A percentile compares a stretch with the other conserved stretches of the same genome.
These are phyloP conservation scores for Farysia itapuensis DNA, from an alignment of 1,284 basidiomycete genomes.

Conservation along the genomic window DNA sequence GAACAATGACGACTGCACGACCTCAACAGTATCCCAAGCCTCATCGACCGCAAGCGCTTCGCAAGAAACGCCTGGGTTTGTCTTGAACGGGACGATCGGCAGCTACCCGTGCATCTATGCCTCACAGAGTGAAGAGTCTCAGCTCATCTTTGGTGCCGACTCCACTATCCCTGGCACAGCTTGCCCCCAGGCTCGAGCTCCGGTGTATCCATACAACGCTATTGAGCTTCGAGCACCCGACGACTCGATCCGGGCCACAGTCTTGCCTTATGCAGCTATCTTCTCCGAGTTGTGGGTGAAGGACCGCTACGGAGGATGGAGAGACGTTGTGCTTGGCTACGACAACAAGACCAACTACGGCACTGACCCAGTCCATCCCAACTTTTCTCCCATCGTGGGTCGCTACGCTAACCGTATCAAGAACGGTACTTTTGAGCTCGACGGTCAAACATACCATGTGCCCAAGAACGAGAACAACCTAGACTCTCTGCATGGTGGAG, in stretches of 20 bases:
- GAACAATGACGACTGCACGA: conserved; percentile 2
- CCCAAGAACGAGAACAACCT: conserved; percentile 39
- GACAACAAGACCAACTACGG: conserved; percentile 57
- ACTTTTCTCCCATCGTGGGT: conserved; percentile 52
- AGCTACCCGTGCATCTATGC: conserved; percentile 29
- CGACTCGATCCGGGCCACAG: conserved; percentile 45
- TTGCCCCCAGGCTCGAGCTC: conserved; percentile 24
- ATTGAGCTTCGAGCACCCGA: conserved; percentile 46
- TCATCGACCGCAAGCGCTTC: conserved; percentile 4
- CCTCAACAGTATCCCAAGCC: conserved; percentile 1
- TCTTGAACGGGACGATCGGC: conserved; percentile 50
- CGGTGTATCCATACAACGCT: conserved; percentile 45
- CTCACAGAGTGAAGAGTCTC: conserved; percentile 19
- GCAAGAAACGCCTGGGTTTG: conserved; percentile 40
- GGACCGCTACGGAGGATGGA: conserved; percentile 39
- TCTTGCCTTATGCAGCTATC: conserved; percentile 46
- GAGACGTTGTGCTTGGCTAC: conserved; percentile 48
- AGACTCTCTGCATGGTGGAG: conserved; percentile 53
- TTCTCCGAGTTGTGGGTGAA: conserved; percentile 53
- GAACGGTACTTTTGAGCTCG: conserved; percentile 51
- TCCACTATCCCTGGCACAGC: conserved; percentile 21
- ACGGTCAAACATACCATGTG: conserved; percentile 35
- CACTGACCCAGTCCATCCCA: conserved; percentile 48
- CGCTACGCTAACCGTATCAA: conserved; percentile 55
- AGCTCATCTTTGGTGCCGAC: conserved; percentile 17